phyloP scores from a whole-genome alignment of 129 eudicot species.

The Daucus carota region DH1_v3.0 NC_030381.2:41840001-41840500 shows the following conservation, averaged over 20 bases:
- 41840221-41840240: slow-evolving; percentile 44
- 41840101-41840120: too few species aligned
- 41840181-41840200: slow-evolving; percentile 31
- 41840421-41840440: background rate
- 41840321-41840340: background rate
- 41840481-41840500: background rate
- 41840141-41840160: background rate
- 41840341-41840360: background rate
- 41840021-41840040: background rate
- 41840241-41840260: slow-evolving; percentile 45
- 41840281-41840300: slow-evolving; percentile 19
- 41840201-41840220: slow-evolving; percentile 27
- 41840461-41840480: background rate
- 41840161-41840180: background rate
- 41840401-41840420: background rate
- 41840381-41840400: background rate
- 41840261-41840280: slow-evolving; percentile 18
- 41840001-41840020: background rate
- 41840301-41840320: slow-evolving; percentile 9
- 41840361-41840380: slow-evolving; percentile 25
- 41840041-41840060: background rate
- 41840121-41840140: background rate
- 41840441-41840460: background rate
- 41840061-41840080: background rate
- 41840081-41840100: background rate